These are phyloP conservation scores for Rhizopogon sp. DNA, from an alignment of 768 basidiomycete species.

Conservation along the genomic window DNA sequence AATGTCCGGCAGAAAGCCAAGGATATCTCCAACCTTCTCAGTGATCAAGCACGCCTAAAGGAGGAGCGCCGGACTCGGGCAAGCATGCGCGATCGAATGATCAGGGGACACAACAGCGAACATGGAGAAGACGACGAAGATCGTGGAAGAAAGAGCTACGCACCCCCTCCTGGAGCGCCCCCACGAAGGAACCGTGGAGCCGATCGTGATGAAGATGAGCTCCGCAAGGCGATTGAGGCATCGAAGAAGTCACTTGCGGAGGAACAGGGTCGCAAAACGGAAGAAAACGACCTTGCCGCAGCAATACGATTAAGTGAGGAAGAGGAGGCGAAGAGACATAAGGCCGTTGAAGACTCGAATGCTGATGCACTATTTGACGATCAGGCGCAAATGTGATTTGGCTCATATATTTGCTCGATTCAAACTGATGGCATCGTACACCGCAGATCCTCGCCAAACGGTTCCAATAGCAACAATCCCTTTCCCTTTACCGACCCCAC, in stretches of 20 bases:
- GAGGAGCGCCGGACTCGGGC: constrained; percentile 84
- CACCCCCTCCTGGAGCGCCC: constrained; percentile 1
- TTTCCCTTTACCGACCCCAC: constrained; percentile 62
- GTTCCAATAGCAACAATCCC: constrained; percentile 36
- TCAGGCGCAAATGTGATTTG: constrained; percentile 65
- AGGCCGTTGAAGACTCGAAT: constrained; percentile 69
- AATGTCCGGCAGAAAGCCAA: constrained; percentile 97
- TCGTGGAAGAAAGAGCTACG: constrained; percentile 4
- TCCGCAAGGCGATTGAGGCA: constrained; percentile 83
- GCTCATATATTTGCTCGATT: constrained; percentile 3
- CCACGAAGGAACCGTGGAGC: constrained; percentile 12
- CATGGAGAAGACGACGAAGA: constrained; percentile 30
- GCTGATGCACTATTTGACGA: constrained; percentile 82
- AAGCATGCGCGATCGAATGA: constrained; percentile 93
- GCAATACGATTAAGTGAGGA: constrained; percentile 86
- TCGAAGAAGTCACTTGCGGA: constrained; percentile 70
- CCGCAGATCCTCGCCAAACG: constrained; percentile 27
- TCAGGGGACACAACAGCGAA: constrained; percentile 42
- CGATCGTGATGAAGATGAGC: constrained; percentile 73
- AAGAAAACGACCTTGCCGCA: constrained; percentile 78
- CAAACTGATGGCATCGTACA: constrained; percentile 1
- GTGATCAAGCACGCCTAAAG: constrained; percentile 79
- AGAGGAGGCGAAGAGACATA: constrained; percentile 75
- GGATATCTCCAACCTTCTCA: constrained; percentile 91
- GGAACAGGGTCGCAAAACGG: constrained; percentile 57